Evolutionary conservation across 106 monocot genomes (phyloP).

Genomic region (Dactylorhiza incarnata): DNA sequence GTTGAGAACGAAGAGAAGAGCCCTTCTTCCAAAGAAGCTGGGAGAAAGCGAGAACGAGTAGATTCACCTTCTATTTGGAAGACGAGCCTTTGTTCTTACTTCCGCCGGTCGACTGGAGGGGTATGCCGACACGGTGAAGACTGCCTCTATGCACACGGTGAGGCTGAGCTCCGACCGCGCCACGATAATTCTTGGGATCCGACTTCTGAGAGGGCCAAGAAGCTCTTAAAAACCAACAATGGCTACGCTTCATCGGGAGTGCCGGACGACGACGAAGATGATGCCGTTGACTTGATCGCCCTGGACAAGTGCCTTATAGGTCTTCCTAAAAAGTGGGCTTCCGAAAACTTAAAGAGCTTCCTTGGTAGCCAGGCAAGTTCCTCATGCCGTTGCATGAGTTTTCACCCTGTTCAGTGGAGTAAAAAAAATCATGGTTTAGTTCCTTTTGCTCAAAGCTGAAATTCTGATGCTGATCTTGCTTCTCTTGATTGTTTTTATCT

Average conservation of each 20-base stretch:
- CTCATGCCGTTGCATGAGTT: not conserved
- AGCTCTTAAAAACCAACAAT: slow-evolving; percentile 20
- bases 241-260: not conserved
- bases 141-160: slow-evolving; percentile 89
- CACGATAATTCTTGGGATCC: slow-evolving; percentile 90
- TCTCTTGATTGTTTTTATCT: not conserved
- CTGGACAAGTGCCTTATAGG: slow-evolving; percentile 82
- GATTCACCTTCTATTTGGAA: slow-evolving; percentile 47
- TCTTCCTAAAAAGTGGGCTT: slow-evolving; percentile 63
- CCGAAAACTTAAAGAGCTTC: slow-evolving; percentile 52
- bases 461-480: not conserved
- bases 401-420: not conserved
- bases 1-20: not conserved
- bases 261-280: slow-evolving; percentile 3
- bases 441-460: not conserved
- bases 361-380: slow-evolving; percentile 44
- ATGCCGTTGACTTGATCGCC: slow-evolving; percentile 15
- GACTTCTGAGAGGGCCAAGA: slow-evolving; percentile 71
- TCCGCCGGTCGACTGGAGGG: slow-evolving; percentile 19
- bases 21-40: not conserved
- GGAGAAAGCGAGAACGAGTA: not conserved
- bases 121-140: slow-evolving; percentile 64
- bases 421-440: not conserved
- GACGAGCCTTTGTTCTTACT: slow-evolving; percentile 87
- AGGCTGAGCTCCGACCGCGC: slow-evolving; percentile 76